These are phyloP conservation scores for Paralagenidium karlingii DNA, from an alignment of 352 stramenopile species.

Conservation along the genomic window DNA sequence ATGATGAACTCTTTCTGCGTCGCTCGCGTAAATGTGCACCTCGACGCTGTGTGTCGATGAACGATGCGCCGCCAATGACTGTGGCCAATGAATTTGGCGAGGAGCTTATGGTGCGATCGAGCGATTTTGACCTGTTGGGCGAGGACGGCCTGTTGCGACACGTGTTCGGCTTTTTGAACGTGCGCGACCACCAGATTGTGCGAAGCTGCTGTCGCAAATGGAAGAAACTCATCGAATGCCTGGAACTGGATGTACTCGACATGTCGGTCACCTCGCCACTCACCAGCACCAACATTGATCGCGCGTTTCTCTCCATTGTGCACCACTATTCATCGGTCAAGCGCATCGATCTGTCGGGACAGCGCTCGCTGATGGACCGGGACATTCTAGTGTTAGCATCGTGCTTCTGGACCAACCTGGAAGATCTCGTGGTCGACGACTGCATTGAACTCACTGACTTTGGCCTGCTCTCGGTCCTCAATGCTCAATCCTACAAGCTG, in stretches of 20 bases:
- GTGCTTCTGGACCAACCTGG: constrained; percentile 63
- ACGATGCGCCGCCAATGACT: no score
- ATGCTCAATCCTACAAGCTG: constrained; percentile 64
- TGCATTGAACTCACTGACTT: constrained; percentile 75
- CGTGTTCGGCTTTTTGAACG: constrained; percentile 55
- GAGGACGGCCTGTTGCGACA: constrained; percentile 29
- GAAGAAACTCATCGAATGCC: constrained; percentile 48
- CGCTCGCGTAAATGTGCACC: no score
- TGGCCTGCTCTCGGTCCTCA: constrained; percentile 63
- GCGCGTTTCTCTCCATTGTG: constrained; percentile 39
- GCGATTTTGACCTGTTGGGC: constrained; percentile 3
- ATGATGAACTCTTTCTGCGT: no score
- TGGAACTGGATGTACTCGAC: constrained; percentile 53
- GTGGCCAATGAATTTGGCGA: no score
- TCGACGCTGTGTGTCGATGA: no score
- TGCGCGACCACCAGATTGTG: constrained; percentile 60
- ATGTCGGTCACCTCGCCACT: constrained; percentile 44
- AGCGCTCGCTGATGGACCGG: constrained; percentile 46
- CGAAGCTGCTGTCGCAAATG: constrained; percentile 41
- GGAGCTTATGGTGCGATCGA: no score
- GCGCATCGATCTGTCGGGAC: constrained; percentile 50
- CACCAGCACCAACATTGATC: constrained; percentile 27
- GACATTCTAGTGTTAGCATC: constrained; percentile 73
- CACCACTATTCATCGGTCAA: constrained; percentile 56
- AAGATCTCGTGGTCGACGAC: constrained; percentile 49